phyloP scores from a whole-genome alignment of 1,284 basidiomycete species.

The Rhodotorula sp. region DNA sequence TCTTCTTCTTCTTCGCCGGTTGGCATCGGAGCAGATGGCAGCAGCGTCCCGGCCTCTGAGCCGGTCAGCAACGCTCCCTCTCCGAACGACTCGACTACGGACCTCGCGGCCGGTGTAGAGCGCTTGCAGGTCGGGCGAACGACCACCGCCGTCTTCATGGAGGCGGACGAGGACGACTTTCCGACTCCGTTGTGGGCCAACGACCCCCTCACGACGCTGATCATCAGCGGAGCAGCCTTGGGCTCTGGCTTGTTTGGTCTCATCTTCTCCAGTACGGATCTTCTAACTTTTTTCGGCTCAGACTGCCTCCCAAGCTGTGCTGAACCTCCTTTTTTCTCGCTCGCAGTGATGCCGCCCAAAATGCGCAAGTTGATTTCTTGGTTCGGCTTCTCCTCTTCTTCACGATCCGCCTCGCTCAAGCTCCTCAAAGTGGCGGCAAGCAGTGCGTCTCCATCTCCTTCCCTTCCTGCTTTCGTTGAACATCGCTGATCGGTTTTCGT shows the following conservation, averaged over 20 bases:
- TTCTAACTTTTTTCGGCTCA: too few relatives aligned
- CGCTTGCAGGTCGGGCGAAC: background rate
- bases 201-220: conserved; percentile 35
- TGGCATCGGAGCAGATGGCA: background rate
- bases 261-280: conserved; percentile 23
- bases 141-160: background rate
- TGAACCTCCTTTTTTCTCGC: background rate
- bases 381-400: conserved; percentile 32
- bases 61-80: conserved; percentile 8
- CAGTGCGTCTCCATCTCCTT: conserved; percentile 3
- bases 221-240: conserved; percentile 37
- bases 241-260: conserved; percentile 38
- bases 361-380: conserved; percentile 34
- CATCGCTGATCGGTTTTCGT: too few relatives aligned
- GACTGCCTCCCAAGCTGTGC: background rate
- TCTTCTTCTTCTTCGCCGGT: background rate
- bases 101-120: background rate
- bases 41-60: background rate
- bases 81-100: conserved; percentile 7
- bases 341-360: conserved; percentile 20
- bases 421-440: conserved; percentile 39
- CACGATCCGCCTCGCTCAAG: conserved; percentile 32
- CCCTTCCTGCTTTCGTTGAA: too few relatives aligned
- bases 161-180: background rate
- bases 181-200: conserved; percentile 40